phyloP scores from a whole-genome alignment of 1,284 basidiomycete species.

The Serendipita sp. region DNA sequence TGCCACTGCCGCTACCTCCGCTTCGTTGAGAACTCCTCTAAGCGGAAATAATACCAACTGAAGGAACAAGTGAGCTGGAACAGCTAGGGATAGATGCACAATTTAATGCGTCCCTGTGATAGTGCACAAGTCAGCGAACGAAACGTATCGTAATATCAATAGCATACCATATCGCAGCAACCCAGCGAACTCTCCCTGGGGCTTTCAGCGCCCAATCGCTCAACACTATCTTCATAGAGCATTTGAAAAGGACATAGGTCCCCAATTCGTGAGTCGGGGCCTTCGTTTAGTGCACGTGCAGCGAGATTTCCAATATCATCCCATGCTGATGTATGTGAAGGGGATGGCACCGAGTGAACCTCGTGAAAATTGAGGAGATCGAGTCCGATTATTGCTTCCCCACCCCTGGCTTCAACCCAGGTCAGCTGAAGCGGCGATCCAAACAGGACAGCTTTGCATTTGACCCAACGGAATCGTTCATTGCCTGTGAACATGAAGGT shows the following conservation, averaged over 20 bases:
- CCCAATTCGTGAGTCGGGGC: slow-evolving; percentile 40
- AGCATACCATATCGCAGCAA: slow-evolving; percentile 68
- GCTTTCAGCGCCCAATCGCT: slow-evolving; percentile 70
- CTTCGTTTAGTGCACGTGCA: slow-evolving; percentile 36
- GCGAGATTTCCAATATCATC: slow-evolving; percentile 77
- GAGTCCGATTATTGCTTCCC: slow-evolving; percentile 69
- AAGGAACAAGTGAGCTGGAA: slow-evolving; percentile 53
- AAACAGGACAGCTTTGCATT: slow-evolving; percentile 71
- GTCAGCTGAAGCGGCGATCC: slow-evolving; percentile 64
- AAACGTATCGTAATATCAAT: background rate
- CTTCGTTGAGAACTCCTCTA: slow-evolving; percentile 24
- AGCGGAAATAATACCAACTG: slow-evolving; percentile 53
- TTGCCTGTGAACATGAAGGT: slow-evolving; percentile 67
- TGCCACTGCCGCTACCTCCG: slow-evolving; percentile 25
- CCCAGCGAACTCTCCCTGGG: slow-evolving; percentile 75
- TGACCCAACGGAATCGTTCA: slow-evolving; percentile 62
- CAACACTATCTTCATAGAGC: slow-evolving; percentile 74
- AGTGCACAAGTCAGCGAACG: slow-evolving; percentile 7
- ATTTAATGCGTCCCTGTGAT: slow-evolving; percentile 49
- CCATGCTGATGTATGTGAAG: slow-evolving; percentile 56
- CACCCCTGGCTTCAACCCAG: slow-evolving; percentile 44
- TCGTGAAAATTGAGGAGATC: slow-evolving; percentile 73
- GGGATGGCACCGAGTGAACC: slow-evolving; percentile 65
- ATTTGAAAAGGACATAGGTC: slow-evolving; percentile 77
- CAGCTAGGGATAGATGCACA: slow-evolving; percentile 37